Conservation (phyloP, 305 asterid species). For the Fraxinus sp. region DNA sequence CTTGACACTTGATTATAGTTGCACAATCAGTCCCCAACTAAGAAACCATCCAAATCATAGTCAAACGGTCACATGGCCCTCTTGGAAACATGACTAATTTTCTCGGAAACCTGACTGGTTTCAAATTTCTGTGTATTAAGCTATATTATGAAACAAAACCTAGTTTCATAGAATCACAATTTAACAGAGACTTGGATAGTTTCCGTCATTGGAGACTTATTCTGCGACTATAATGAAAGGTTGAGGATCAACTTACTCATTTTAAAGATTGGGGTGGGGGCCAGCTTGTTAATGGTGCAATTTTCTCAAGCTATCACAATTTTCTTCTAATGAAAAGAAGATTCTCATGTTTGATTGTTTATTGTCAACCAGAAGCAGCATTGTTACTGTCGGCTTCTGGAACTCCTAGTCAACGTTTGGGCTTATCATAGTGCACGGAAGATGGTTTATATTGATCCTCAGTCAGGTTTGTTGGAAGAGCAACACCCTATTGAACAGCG, state of each 20-base stretch:
- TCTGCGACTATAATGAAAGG: not conserved
- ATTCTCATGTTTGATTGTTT: slow-evolving; percentile 25
- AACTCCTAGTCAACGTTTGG: slow-evolving; percentile 88
- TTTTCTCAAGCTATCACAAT: not conserved
- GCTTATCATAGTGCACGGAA: slow-evolving; percentile 87
- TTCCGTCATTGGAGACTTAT: not conserved
- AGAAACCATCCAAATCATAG: not conserved
- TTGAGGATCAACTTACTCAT: not conserved
- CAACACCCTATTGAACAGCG: slow-evolving; percentile 77
- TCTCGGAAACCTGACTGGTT: not conserved
- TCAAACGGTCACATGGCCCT: not conserved
- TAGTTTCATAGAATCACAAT: not conserved
- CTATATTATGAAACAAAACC: not conserved
- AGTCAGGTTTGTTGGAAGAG: slow-evolving; percentile 64
- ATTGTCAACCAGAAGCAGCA: slow-evolving; percentile 61
- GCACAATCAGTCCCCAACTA: not conserved
- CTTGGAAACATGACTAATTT: not conserved
- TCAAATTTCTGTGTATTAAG: not conserved
- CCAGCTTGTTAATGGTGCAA: not conserved
- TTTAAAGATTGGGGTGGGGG: not conserved
- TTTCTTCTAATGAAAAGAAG: not conserved
- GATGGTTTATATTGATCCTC: slow-evolving; percentile 79
- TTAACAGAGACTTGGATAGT: not conserved
- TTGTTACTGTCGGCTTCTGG: slow-evolving; percentile 82
- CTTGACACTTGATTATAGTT: not conserved